Conservation (phyloP, 108 stramenopile genomes). For the Conticribra guillardii region DNA sequence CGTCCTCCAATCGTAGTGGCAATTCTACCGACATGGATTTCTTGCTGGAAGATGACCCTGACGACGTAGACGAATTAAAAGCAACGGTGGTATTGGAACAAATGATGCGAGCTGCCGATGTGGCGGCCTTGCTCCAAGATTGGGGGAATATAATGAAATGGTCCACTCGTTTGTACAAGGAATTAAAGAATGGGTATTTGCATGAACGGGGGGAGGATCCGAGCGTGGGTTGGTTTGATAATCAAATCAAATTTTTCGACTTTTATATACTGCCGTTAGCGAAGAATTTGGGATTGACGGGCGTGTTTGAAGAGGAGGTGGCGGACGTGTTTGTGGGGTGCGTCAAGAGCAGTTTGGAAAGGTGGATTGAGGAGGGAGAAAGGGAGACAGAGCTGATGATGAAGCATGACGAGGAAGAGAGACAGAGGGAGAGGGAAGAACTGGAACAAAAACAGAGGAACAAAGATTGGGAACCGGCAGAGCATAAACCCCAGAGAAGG, state of each 20-base stretch:
- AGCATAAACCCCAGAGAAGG: no score
- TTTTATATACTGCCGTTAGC: constrained; percentile 45
- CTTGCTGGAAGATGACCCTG: constrained; percentile 1
- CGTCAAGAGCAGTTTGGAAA: background rate
- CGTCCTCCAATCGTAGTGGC: background rate
- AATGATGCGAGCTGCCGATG: constrained; percentile 72
- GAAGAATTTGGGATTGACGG: background rate
- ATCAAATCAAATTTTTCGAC: constrained; percentile 81
- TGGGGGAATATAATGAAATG: constrained; percentile 74
- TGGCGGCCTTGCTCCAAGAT: constrained; percentile 74
- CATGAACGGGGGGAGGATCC: constrained; percentile 71
- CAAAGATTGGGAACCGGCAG: no score
- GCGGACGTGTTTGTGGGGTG: background rate
- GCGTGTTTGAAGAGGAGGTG: background rate
- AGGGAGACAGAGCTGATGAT: background rate
- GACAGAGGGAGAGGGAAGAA: no score
- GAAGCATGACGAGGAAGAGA: background rate
- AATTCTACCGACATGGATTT: background rate
- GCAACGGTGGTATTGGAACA: constrained; percentile 76
- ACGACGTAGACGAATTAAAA: constrained; percentile 65
- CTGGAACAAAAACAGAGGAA: no score
- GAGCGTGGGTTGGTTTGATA: constrained; percentile 67
- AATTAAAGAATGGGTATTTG: constrained; percentile 58
- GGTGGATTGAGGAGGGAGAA: background rate
- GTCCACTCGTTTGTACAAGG: constrained; percentile 65